phyloP scores from a whole-genome alignment of 2,329 filamentous ascomycete genomes.

The Clarireedia paspali region DNA sequence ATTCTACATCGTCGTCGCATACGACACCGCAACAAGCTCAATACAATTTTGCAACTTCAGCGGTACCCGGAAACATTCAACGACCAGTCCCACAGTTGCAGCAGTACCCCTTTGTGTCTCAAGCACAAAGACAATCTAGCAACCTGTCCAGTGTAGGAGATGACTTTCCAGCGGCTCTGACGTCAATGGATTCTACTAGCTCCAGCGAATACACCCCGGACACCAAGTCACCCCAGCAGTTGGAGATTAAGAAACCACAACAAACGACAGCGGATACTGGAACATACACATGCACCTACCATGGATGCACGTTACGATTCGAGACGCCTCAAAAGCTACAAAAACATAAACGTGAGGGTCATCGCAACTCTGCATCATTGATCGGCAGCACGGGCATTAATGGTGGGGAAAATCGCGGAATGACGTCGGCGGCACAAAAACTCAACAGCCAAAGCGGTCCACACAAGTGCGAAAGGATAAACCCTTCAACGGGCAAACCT shows the following conservation, averaged over 20 bases:
- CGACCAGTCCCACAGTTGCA: slow-evolving; percentile 20
- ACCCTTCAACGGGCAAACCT: slow-evolving; percentile 88
- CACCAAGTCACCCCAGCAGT: slow-evolving; percentile 14
- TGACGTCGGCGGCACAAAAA: slow-evolving; percentile 43
- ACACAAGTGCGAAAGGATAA: slow-evolving; percentile 86
- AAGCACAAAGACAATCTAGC: slow-evolving; percentile 20
- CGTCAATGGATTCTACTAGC: slow-evolving; percentile 33
- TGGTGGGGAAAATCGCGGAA: slow-evolving; percentile 18
- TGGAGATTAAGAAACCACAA: slow-evolving; percentile 39
- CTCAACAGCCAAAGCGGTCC: slow-evolving; percentile 87
- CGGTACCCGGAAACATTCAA: slow-evolving; percentile 24
- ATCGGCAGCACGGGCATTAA: slow-evolving; percentile 29
- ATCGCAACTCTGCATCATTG: slow-evolving; percentile 60
- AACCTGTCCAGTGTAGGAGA: slow-evolving; percentile 24
- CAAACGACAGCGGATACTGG: slow-evolving; percentile 68
- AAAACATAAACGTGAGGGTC: slow-evolving; percentile 91
- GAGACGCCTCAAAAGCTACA: slow-evolving; percentile 80
- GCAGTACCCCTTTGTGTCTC: slow-evolving; percentile 28
- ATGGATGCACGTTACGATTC: slow-evolving; percentile 82
- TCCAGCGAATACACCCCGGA: slow-evolving; percentile 31
- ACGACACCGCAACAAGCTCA: slow-evolving; percentile 25
- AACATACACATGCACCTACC: slow-evolving; percentile 94
- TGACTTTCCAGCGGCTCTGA: slow-evolving; percentile 28
- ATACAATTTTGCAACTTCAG: slow-evolving; percentile 40
- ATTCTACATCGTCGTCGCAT: slow-evolving; percentile 28